Conservation (phyloP, 495 filamentous ascomycete genomes). For the Rostrohypoxylon terebratum region DNA sequence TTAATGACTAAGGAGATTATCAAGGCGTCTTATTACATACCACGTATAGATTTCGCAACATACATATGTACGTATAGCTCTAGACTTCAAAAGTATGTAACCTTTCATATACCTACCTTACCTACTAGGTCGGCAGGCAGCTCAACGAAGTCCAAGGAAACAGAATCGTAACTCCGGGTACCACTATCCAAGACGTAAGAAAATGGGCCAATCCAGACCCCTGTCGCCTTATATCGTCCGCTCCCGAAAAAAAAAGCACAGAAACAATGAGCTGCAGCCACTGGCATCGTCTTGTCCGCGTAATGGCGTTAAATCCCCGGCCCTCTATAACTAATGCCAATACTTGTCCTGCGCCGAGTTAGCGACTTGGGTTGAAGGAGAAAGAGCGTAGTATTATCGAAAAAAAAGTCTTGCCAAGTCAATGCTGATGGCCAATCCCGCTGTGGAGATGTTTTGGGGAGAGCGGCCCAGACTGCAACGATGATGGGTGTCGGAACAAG, state of each 20-base stretch:
- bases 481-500: slow-evolving; percentile 26
- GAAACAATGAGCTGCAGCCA: slow-evolving; percentile 13
- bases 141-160: background rate
- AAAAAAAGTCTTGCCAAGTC: slow-evolving; percentile 30
- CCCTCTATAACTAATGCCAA: background rate
- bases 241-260: slow-evolving; percentile 9
- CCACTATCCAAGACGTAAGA: background rate
- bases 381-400: slow-evolving; percentile 22
- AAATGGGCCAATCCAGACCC: background rate
- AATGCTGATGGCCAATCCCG: slow-evolving; percentile 29
- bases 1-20: slow-evolving; percentile 12
- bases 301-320: slow-evolving; percentile 36
- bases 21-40: slow-evolving; percentile 11
- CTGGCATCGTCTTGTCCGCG: slow-evolving; percentile 11
- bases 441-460: slow-evolving; percentile 34
- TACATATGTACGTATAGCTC: background rate
- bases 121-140: background rate
- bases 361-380: slow-evolving; percentile 1
- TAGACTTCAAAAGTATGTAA: background rate
- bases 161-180: background rate
- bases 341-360: background rate
- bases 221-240: background rate
- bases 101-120: slow-evolving; percentile 9
- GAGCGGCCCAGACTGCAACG: slow-evolving; percentile 29
- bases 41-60: slow-evolving; percentile 14